Evolutionary conservation across 495 filamentous ascomycete genomes (phyloP).

Genomic region (Xylaria telfairii): DNA sequence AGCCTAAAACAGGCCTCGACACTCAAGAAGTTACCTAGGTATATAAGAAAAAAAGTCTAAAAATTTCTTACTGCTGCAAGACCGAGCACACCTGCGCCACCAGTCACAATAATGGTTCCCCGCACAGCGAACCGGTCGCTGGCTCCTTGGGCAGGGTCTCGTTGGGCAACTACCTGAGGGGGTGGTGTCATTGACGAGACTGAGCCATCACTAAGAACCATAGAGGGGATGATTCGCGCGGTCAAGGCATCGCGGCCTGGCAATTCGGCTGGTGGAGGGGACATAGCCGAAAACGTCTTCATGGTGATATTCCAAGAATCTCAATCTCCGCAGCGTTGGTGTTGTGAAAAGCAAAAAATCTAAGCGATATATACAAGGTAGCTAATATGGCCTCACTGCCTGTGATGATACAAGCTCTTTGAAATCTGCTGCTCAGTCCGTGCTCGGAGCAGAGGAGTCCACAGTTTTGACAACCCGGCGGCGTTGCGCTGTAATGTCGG

Average conservation of each 20-base stretch:
- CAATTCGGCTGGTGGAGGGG: slow-evolving; percentile 4
- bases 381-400: neutral
- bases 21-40: neutral
- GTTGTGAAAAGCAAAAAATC: neutral
- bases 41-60: neutral
- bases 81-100: slow-evolving; percentile 66
- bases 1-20: neutral
- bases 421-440: neutral
- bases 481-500: neutral
- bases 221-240: slow-evolving; percentile 52
- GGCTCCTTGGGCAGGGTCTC: slow-evolving; percentile 33
- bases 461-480: neutral
- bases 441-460: neutral
- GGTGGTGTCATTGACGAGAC: slow-evolving; percentile 51
- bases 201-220: slow-evolving; percentile 60
- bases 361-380: neutral
- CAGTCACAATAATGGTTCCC: slow-evolving; percentile 69
- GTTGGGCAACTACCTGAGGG: slow-evolving; percentile 38
- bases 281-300: neutral
- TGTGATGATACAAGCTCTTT: neutral
- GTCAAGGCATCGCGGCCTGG: slow-evolving; percentile 32
- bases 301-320: neutral
- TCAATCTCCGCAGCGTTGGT: neutral
- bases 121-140: slow-evolving; percentile 61
- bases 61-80: slow-evolving; percentile 42